Evolutionary conservation across 805 yeast species (phyloP).

Genomic region (Kodamaea leandrae): DNA sequence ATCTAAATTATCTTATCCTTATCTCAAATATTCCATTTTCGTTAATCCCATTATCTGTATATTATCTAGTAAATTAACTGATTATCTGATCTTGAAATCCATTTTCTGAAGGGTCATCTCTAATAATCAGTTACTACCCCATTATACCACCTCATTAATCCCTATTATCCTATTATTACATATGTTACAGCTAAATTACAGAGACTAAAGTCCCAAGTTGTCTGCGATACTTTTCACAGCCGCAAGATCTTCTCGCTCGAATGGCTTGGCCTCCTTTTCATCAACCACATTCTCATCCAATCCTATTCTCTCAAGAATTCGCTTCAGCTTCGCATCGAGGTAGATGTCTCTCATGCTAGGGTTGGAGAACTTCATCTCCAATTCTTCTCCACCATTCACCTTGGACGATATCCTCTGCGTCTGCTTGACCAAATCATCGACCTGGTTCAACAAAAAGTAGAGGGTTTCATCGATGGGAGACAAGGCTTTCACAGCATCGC

Average conservation of each 20-base stretch:
- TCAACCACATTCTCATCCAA: slow-evolving; percentile 7
- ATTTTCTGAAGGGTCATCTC: too few relatives aligned
- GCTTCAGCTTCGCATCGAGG: slow-evolving; percentile 36
- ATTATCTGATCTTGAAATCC: too few relatives aligned
- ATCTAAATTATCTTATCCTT: too few relatives aligned
- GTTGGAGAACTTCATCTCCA: slow-evolving; percentile 21
- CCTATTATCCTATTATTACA: too few relatives aligned
- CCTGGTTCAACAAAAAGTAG: slow-evolving; percentile 44
- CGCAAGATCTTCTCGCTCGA: not conserved
- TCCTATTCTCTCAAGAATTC: slow-evolving; percentile 24
- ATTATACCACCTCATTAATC: too few relatives aligned
- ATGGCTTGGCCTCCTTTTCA: not conserved
- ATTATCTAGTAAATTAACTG: too few relatives aligned
- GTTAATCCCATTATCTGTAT: too few relatives aligned
- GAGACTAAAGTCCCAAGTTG: too few relatives aligned
- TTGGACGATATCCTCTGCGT: slow-evolving; percentile 25
- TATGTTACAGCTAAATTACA: too few relatives aligned
- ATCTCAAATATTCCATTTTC: too few relatives aligned
- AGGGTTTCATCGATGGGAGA: slow-evolving; percentile 49
- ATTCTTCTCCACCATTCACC: slow-evolving; percentile 24
- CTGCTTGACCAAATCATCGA: slow-evolving; percentile 34
- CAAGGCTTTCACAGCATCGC: slow-evolving; percentile 30
- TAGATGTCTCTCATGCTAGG: slow-evolving; percentile 39
- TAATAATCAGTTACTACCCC: too few relatives aligned
- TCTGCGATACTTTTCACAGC: not conserved